Evolutionary conservation across 1,139 yeast species (phyloP), one percentile per base, ranked within the genome.

Genomic region (Nakaseomyces glabratus): DNA sequence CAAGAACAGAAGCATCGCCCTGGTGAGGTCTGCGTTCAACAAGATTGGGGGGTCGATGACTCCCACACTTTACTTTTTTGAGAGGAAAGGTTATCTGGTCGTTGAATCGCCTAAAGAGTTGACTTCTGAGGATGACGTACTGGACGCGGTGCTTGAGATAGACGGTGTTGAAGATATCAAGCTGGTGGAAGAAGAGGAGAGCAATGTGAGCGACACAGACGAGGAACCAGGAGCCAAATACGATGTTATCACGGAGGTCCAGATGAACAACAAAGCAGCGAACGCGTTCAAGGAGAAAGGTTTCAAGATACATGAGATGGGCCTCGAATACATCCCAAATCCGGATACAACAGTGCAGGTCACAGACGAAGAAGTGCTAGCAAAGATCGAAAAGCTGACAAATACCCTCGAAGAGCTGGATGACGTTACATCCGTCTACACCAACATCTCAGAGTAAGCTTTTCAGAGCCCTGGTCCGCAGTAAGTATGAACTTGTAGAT

Each of bases 101-200:
- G 62, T 82, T 15, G 60, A 60, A 12, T 52, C 51, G 2, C 47
- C 51, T 2, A 34, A 36, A 6, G 65, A 61, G 7, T 57, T 53
- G 1, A 69, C 66, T 17, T 13, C 31, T 8, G 66, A 73, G 44
- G 95, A 82, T 47, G 72, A 68, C 11, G 68, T 80, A 2, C 70
- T 86, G 50, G 95, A 85, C 35, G 69, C 66, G 22, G 74, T 85
- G 6, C 64, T 84, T 20, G 97, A 88, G 14, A 54, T 74, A 12
- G 58, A 52, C n/a, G 96, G 95, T 0, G 88, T 90, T 7, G 93
- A 82, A 43, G 97, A 90, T 51, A 69, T 82, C 6, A 82, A 71
- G 37, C 73, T 68, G 25, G 62, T 63, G 33, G 63, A 57, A 18
- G 71, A 66, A 22, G 68, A 63, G 3, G 55, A 57, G 11, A n/a